These are phyloP conservation scores for Cornus controversa DNA, from an alignment of 148 eudicot genomes.

Conservation along the genomic window DNA sequence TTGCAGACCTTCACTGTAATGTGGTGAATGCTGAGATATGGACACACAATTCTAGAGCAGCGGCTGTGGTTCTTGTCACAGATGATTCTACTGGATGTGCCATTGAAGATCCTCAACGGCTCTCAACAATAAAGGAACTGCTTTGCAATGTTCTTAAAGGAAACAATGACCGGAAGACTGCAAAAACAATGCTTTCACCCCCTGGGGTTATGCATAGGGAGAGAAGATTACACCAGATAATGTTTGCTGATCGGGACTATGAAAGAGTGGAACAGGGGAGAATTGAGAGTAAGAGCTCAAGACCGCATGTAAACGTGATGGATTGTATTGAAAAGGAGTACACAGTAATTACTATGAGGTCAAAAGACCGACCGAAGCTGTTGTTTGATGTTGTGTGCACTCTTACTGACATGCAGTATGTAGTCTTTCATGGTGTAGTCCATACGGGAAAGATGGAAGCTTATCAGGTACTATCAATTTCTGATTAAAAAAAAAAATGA, in stretches of 20 bases:
- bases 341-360: constrained; percentile 71
- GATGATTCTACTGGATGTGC: constrained; percentile 53
- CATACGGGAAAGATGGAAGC: constrained; percentile 56
- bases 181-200: constrained; percentile 66
- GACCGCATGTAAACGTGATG: constrained; percentile 52
- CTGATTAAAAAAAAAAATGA: neutral
- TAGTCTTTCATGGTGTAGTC: constrained; percentile 80
- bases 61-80: constrained; percentile 79
- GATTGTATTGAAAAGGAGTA: constrained; percentile 75
- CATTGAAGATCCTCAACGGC: constrained; percentile 62
- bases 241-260: constrained; percentile 88
- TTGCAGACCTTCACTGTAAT: constrained; percentile 60
- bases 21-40: constrained; percentile 82
- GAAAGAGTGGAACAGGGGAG: constrained; percentile 24
- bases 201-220: constrained; percentile 63
- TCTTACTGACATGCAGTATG: constrained; percentile 89
- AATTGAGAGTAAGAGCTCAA: constrained; percentile 30
- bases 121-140: constrained; percentile 53
- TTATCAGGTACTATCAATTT: constrained; percentile 49
- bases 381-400: constrained; percentile 87
- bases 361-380: constrained; percentile 84
- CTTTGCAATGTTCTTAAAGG: constrained; percentile 74
- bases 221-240: constrained; percentile 86
- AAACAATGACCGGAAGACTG: constrained; percentile 53
- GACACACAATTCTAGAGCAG: constrained; percentile 90